Evolutionary conservation across 495 filamentous ascomycete species (phyloP).

Genomic region (Astrothelium subdiscretum): DNA sequence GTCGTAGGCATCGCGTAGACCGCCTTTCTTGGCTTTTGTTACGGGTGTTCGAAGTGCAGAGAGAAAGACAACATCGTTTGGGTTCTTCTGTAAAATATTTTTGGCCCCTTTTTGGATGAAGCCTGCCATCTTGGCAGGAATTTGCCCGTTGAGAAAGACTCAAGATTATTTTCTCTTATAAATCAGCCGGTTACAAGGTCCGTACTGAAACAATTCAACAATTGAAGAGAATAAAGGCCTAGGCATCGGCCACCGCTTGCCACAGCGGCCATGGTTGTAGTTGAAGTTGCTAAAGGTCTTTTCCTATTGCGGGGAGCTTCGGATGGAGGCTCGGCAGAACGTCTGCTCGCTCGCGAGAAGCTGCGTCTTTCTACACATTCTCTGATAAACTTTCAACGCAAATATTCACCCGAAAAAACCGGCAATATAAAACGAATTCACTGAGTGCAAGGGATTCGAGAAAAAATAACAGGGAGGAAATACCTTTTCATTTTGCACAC

Average conservation of each 20-base stretch:
- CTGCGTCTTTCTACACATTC: no score
- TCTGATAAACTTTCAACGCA: no score
- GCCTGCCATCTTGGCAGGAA: conserved; percentile 35
- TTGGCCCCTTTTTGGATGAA: conserved; percentile 54
- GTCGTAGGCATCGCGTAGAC: conserved; percentile 78
- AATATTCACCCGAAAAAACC: no score
- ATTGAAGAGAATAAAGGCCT: not conserved
- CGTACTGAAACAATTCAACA: not conserved
- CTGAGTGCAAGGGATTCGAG: no score
- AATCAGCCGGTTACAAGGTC: not conserved
- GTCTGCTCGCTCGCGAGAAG: no score
- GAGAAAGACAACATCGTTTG: conserved; percentile 69
- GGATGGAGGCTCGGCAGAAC: not conserved
- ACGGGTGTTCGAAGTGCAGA: conserved; percentile 32
- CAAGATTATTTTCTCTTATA: not conserved
- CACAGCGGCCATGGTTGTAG: not conserved
- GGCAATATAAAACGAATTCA: no score
- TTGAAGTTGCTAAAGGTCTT: not conserved
- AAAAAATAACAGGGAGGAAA: no score
- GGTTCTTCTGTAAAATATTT: conserved; percentile 68
- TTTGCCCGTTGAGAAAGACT: not conserved
- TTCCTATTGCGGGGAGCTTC: not conserved
- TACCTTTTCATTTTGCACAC: no score
- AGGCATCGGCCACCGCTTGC: not conserved
- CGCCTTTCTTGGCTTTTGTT: conserved; percentile 41